These are phyloP conservation scores for Serendipita vermifera DNA, from an alignment of 768 basidiomycete species.

Conservation along the genomic window DNA sequence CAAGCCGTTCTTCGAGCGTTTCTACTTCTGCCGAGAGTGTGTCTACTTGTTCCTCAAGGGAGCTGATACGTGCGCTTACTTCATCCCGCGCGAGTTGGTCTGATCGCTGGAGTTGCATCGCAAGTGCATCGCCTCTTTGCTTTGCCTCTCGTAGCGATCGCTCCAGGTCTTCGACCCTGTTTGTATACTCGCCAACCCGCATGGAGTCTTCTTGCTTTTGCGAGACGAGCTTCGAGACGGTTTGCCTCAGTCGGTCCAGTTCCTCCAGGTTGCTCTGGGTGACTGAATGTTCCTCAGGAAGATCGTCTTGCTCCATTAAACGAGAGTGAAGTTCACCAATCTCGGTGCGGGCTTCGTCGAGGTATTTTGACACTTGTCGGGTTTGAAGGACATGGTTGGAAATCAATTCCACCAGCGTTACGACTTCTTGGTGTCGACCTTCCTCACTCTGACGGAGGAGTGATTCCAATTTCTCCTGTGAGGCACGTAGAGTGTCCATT, in stretches of 20 bases:
- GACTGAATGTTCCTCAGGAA: neutral
- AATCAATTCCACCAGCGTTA: slow-evolving; percentile 19
- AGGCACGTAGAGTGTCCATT: slow-evolving; percentile 33
- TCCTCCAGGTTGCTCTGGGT: neutral
- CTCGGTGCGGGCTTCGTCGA: neutral
- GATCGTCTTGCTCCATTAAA: neutral
- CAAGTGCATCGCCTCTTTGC: neutral
- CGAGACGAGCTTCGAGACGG: too few relatives aligned
- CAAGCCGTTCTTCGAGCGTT: slow-evolving; percentile 1
- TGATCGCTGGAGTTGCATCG: neutral
- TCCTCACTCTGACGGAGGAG: neutral
- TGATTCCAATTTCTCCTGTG: slow-evolving; percentile 17
- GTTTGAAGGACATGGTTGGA: neutral
- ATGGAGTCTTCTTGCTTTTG: neutral
- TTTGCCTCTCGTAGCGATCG: neutral
- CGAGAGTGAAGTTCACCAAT: too few relatives aligned
- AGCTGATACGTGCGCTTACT: neutral
- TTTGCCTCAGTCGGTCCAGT: neutral
- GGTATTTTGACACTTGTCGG: neutral
- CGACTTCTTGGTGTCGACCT: slow-evolving; percentile 19
- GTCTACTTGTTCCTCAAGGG: neutral
- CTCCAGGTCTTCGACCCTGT: neutral
- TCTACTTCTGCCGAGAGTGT: neutral
- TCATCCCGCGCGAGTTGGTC: neutral
- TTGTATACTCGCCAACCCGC: too few relatives aligned